Conservation (phyloP, 1,284 basidiomycete species). For the Fomitopsis palustris region DNA sequence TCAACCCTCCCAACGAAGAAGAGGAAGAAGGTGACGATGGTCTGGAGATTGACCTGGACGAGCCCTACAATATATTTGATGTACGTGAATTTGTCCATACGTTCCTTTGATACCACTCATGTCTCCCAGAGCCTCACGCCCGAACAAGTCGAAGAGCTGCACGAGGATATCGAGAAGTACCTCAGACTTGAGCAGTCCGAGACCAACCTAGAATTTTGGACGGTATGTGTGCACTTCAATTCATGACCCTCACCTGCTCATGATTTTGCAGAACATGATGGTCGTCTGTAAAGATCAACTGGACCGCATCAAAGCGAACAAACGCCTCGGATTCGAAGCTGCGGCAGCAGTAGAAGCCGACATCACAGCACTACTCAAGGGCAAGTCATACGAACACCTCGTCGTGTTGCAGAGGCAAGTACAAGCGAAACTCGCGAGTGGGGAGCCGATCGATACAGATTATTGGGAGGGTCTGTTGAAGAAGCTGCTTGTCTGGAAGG, state of each 20-base stretch:
- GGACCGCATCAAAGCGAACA: conserved; percentile 67
- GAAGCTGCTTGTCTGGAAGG: conserved; percentile 95
- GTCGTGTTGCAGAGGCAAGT: conserved; percentile 82
- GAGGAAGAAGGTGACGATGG: conserved; percentile 57
- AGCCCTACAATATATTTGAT: conserved; percentile 96
- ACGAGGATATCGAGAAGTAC: conserved; percentile 93
- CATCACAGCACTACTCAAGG: conserved; percentile 68
- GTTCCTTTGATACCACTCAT: conserved; percentile 12
- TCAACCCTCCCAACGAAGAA: conserved; percentile 62
- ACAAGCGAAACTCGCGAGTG: conserved; percentile 84
- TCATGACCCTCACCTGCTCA: neutral
- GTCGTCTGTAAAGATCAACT: conserved; percentile 92
- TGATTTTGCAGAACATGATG: conserved; percentile 78
- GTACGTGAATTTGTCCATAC: conserved; percentile 41
- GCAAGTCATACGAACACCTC: conserved; percentile 84
- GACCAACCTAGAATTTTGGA: conserved; percentile 95
- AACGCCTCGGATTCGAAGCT: conserved; percentile 57
- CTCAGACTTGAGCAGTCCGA: conserved; percentile 83
- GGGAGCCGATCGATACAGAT: conserved; percentile 94
- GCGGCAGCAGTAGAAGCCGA: conserved; percentile 81
- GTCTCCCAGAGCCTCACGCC: conserved; percentile 72
- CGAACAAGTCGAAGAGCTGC: conserved; percentile 89
- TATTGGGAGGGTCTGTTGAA: conserved; percentile 96
- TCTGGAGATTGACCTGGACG: conserved; percentile 96
- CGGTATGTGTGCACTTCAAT: conserved; percentile 47